Conservation (phyloP, 2,329 filamentous ascomycete genomes). For the Nannizziopsis barbatae region DNA sequence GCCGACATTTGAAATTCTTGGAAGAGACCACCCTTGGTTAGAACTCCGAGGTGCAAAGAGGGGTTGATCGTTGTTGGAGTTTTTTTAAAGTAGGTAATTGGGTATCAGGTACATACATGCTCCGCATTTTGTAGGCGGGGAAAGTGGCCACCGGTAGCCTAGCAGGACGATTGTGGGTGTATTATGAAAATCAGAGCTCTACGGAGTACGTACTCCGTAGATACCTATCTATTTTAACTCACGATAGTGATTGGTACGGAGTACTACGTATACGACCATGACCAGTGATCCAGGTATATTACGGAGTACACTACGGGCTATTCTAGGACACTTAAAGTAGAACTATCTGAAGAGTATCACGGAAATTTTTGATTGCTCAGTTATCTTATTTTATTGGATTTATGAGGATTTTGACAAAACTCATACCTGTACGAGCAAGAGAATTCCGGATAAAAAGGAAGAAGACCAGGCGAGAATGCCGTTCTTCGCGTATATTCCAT, state of each 20-base stretch:
- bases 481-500: conserved; percentile 45
- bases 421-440: conserved; percentile 2
- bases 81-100: not conserved
- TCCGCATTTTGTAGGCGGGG: not conserved
- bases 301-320: too few relatives aligned
- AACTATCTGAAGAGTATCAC: not conserved
- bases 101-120: too few relatives aligned
- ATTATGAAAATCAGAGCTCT: too few relatives aligned
- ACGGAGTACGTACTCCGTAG: too few relatives aligned
- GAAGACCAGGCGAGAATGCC: conserved; percentile 44
- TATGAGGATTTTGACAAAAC: conserved; percentile 1
- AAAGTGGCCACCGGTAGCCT: not conserved
- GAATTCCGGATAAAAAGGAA: conserved; percentile 19
- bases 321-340: too few relatives aligned
- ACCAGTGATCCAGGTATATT: too few relatives aligned
- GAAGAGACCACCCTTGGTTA: too few relatives aligned
- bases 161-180: too few relatives aligned
- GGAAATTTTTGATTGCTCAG: conserved; percentile 1
- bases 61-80: not conserved
- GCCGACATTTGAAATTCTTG: conserved; percentile 12
- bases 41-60: too few relatives aligned
- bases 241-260: not conserved
- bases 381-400: conserved; percentile 3
- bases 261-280: not conserved
- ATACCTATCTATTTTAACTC: too few relatives aligned